Evolutionary conservation across 306 rosid genomes (phyloP).

Genomic region (Ormosia emarginata): DNA sequence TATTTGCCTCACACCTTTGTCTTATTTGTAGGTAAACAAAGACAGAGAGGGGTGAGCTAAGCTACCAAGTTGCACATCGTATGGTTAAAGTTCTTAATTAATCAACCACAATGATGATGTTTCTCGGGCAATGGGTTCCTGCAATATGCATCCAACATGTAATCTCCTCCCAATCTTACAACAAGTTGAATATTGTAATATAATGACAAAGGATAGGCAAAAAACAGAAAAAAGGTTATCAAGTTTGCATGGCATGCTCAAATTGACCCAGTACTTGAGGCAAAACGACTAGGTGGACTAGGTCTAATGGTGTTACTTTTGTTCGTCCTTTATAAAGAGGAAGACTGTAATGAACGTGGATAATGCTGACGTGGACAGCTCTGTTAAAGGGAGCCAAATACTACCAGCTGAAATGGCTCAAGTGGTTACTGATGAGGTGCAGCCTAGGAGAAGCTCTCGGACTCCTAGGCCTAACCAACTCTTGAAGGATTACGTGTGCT

Average conservation of each 20-base stretch:
- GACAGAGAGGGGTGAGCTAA: neutral
- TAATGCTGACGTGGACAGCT: too few species aligned
- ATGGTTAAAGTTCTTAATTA: neutral
- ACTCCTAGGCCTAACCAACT: too few species aligned
- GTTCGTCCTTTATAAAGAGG: neutral
- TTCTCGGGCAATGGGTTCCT: neutral
- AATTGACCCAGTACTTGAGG: neutral
- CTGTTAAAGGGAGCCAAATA: too few species aligned
- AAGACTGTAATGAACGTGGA: too few species aligned
- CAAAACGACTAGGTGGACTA: neutral
- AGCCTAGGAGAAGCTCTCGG: too few species aligned
- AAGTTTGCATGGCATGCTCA: neutral
- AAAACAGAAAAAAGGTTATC: too few species aligned
- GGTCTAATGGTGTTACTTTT: neutral
- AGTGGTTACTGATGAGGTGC: too few species aligned
- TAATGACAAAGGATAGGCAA: neutral
- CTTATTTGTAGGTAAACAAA: neutral
- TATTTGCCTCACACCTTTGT: neutral
- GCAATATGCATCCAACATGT: neutral
- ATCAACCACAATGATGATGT: neutral
- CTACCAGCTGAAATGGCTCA: too few species aligned
- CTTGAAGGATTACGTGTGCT: too few species aligned
- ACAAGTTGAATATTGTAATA: neutral
- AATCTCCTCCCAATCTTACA: neutral
- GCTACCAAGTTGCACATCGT: neutral